These are phyloP conservation scores for Ruellia speciosa DNA, from an alignment of 305 asterid species.

Conservation along the genomic window DNA sequence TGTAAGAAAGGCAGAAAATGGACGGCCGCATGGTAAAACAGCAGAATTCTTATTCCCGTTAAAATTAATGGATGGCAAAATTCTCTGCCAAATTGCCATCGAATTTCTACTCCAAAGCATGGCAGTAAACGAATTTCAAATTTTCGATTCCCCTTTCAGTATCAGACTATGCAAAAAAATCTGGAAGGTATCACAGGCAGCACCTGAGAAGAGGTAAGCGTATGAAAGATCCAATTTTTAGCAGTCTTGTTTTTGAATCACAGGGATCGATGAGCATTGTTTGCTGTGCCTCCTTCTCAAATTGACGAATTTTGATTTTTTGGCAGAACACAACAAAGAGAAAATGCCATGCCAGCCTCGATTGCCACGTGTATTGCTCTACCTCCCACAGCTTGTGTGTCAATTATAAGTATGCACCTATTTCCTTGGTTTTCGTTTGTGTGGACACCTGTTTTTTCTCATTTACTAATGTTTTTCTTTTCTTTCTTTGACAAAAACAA, in stretches of 20 bases:
- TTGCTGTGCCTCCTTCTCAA: slow-evolving; percentile 24
- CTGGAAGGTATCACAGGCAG: slow-evolving; percentile 13
- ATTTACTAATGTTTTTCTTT: slow-evolving; percentile 22
- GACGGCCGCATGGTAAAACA: too few relatives aligned
- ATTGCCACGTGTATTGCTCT: slow-evolving; percentile 45
- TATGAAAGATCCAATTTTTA: slow-evolving; percentile 7
- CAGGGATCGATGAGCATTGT: slow-evolving; percentile 27
- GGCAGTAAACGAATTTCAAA: slow-evolving; percentile 1
- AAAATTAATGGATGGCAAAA: too few relatives aligned
- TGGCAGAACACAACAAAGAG: slow-evolving; percentile 5
- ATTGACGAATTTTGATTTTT: slow-evolving; percentile 3
- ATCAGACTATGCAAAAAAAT: slow-evolving; percentile 1
- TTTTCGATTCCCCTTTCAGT: slow-evolving; percentile 14
- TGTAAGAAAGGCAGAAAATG: too few relatives aligned
- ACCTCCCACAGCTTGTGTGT: slow-evolving; percentile 27
- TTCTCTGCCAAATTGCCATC: too few relatives aligned
- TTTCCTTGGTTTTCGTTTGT: slow-evolving; percentile 31
- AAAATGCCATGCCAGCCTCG: slow-evolving; percentile 4
- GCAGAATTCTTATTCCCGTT: too few relatives aligned
- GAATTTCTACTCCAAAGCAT: neutral
- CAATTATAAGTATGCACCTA: slow-evolving; percentile 29
- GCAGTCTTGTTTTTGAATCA: slow-evolving; percentile 3
- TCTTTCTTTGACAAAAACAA: slow-evolving; percentile 26
- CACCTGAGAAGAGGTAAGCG: slow-evolving; percentile 15
- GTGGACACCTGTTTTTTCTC: slow-evolving; percentile 35